These are phyloP conservation scores for Loxodes magnus DNA, from an alignment of 73 alveolate species.

Conservation along the genomic window DNA sequence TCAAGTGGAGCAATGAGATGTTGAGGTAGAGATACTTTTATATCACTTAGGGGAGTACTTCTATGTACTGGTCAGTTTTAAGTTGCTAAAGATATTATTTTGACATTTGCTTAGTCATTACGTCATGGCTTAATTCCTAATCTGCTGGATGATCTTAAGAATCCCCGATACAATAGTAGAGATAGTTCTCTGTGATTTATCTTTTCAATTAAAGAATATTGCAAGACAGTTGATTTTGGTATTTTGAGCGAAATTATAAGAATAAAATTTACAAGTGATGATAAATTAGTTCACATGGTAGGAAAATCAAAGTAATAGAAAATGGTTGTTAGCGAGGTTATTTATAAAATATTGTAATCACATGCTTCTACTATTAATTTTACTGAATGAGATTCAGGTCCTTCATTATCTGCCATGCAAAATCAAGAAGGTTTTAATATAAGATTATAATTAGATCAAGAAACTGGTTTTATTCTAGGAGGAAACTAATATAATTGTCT, in stretches of 20 bases:
- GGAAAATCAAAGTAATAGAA: too few species aligned
- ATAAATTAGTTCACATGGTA: too few species aligned
- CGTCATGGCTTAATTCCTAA: constrained; percentile 97
- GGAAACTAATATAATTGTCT: constrained; percentile 94
- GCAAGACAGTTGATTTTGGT: too few species aligned
- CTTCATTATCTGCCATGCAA: constrained; percentile 77
- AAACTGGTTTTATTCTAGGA: constrained; percentile 88
- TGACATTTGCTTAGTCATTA: constrained; percentile 77
- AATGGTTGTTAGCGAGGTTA: too few species aligned
- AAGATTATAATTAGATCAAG: constrained; percentile 55
- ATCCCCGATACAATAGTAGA: constrained; percentile 89
- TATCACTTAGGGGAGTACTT: constrained; percentile 83
- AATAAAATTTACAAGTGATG: too few species aligned
- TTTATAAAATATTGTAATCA: constrained; percentile 19
- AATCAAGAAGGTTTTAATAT: constrained; percentile 91
- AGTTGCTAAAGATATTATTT: constrained; percentile 78
- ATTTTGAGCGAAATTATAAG: too few species aligned
- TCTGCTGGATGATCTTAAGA: constrained; percentile 77
- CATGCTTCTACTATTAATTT: constrained; percentile 68
- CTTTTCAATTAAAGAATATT: constrained; percentile 81
- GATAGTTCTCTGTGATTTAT: constrained; percentile 97
- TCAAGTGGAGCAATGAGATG: constrained; percentile 87
- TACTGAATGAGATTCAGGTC: constrained; percentile 97
- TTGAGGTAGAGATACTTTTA: constrained; percentile 99
- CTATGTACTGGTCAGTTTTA: constrained; percentile 54